Percentiles rank a stretch among this genome's conserved stretches.
phyloP scores from a whole-genome alignment of 306 rosid genomes.

The Quercus ilex region DNA sequence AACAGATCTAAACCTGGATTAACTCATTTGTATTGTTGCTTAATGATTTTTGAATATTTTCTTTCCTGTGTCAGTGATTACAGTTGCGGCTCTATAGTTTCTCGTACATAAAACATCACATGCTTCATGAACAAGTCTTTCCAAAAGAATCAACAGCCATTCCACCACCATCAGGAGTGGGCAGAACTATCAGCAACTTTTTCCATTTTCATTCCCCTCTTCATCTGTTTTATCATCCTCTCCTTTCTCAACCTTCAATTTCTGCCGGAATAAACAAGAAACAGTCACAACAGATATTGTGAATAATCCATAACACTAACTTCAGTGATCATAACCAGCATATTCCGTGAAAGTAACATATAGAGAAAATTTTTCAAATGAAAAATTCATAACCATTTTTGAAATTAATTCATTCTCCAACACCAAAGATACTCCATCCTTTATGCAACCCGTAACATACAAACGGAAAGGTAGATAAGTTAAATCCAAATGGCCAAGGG shows the following conservation, averaged over 20 bases:
- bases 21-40: too few relatives aligned
- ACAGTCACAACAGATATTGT: not conserved
- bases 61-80: too few relatives aligned
- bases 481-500: not conserved
- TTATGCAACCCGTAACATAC: not conserved
- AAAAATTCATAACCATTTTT: too few relatives aligned
- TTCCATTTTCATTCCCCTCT: constrained; percentile 31
- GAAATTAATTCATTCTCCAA: too few relatives aligned
- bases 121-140: not conserved
- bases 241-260: constrained; percentile 52
- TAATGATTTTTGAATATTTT: too few relatives aligned
- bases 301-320: not conserved
- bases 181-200: constrained; percentile 25
- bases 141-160: constrained; percentile 15
- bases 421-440: too few relatives aligned
- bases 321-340: not conserved
- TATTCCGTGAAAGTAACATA: not conserved
- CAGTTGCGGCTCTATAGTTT: not conserved
- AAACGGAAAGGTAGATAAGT: not conserved
- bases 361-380: not conserved
- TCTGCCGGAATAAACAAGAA: constrained; percentile 32
- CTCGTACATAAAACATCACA: not conserved
- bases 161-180: constrained; percentile 17
- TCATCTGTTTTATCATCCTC: constrained; percentile 27
- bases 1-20: too few relatives aligned